Conservation (phyloP, 2,329 filamentous ascomycete genomes). For the Reticulascus tulasneorum region DNA sequence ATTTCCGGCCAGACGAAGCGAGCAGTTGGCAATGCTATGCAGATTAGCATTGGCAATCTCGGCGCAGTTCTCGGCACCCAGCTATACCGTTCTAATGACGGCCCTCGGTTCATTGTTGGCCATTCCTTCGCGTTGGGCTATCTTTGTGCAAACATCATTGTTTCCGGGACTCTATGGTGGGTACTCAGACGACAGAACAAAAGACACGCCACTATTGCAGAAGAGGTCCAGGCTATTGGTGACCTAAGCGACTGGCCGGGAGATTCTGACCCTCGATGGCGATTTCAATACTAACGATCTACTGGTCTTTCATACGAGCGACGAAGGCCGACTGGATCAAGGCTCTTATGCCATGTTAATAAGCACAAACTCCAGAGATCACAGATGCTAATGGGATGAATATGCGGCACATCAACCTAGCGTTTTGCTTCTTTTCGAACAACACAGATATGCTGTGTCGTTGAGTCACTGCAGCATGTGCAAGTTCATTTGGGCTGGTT, state of each 20-base stretch:
- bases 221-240: conserved; percentile 44
- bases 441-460: too few relatives aligned
- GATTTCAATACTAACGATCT: conserved; percentile 60
- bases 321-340: too few relatives aligned
- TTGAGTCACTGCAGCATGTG: too few relatives aligned
- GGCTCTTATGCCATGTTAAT: too few relatives aligned
- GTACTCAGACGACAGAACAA: conserved; percentile 56
- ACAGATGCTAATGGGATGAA: too few relatives aligned
- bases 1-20: conserved; percentile 68
- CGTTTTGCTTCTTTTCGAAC: too few relatives aligned
- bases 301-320: too few relatives aligned
- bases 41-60: conserved; percentile 67
- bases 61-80: conserved; percentile 68
- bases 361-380: too few relatives aligned
- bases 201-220: conserved; percentile 38
- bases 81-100: conserved; percentile 58
- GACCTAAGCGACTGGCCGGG: conserved; percentile 53
- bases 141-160: conserved; percentile 52
- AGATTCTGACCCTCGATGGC: conserved; percentile 61
- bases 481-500: too few relatives aligned
- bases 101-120: conserved; percentile 61
- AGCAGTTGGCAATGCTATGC: conserved; percentile 64
- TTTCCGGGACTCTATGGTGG: conserved; percentile 49
- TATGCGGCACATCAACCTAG: too few relatives aligned
- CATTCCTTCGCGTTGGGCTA: conserved; percentile 66